These are phyloP conservation scores for Ophiocordyceps camponoti-floridani DNA, from an alignment of 2,329 filamentous ascomycete species.

Conservation along the genomic window DNA sequence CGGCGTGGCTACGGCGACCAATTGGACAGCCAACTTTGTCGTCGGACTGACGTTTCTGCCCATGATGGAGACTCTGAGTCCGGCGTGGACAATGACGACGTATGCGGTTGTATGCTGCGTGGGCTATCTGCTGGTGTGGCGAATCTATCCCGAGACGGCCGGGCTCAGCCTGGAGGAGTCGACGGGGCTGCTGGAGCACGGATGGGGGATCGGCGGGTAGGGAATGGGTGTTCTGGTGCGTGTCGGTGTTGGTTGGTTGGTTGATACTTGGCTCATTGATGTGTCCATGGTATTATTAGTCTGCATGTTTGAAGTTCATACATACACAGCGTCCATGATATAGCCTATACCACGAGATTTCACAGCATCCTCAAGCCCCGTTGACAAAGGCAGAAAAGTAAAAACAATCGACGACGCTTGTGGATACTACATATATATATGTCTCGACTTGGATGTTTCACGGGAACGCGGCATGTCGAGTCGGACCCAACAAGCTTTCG, in stretches of 20 bases:
- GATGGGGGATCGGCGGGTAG: conserved; percentile 45
- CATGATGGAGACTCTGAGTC: conserved; percentile 60
- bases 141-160: conserved; percentile 72
- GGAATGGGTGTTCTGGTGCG: conserved; percentile 4
- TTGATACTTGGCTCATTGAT: background rate
- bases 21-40: conserved; percentile 74
- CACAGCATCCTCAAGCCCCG: no score
- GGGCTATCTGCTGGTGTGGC: conserved; percentile 53
- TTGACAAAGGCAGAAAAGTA: no score
- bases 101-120: conserved; percentile 54
- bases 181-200: conserved; percentile 48
- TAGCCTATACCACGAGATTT: no score
- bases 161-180: conserved; percentile 71
- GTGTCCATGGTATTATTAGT: no score
- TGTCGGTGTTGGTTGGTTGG: background rate
- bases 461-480: no score
- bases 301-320: no score
- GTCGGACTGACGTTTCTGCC: conserved; percentile 77
- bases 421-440: no score
- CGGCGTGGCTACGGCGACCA: conserved; percentile 60
- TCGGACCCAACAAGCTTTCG: no score
- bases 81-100: conserved; percentile 61
- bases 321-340: no score
- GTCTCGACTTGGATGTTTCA: no score
- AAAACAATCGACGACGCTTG: no score